phyloP scores from a whole-genome alignment of 805 yeast species.

The Lachancea sp. region DNA sequence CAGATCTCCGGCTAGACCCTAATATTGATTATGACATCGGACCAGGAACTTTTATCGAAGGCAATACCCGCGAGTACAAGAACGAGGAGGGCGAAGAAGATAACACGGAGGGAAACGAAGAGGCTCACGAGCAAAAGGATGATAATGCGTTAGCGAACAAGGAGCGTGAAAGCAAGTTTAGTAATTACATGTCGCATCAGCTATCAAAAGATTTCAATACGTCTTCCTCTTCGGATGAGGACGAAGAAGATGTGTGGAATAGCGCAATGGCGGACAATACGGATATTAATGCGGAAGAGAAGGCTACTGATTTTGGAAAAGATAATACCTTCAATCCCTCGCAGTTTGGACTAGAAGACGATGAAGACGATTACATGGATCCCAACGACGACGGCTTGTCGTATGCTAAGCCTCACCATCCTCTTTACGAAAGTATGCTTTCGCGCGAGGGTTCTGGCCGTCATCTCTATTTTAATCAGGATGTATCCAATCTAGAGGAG shows the following conservation, averaged over 20 bases:
- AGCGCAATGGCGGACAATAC: not conserved
- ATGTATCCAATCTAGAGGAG: constrained; percentile 16
- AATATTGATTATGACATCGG: constrained; percentile 34
- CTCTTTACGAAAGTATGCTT: constrained; percentile 42
- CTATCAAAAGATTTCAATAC: constrained; percentile 12
- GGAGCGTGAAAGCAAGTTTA: constrained; percentile 23
- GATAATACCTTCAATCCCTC: constrained; percentile 36
- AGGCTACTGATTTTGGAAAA: constrained; percentile 23
- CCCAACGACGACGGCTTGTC: constrained; percentile 80
- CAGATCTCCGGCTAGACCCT: constrained; percentile 31
- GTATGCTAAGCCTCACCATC: constrained; percentile 55
- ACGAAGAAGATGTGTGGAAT: constrained; percentile 17
- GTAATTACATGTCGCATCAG: constrained; percentile 27
- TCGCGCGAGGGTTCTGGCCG: constrained; percentile 17
- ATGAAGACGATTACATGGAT: constrained; percentile 67
- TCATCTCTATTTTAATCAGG: constrained; percentile 12
- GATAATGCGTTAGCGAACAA: constrained; percentile 2
- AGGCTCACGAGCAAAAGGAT: not conserved
- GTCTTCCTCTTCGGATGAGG: constrained; percentile 16
- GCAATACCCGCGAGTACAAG: constrained; percentile 23
- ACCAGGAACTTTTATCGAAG: constrained; percentile 6
- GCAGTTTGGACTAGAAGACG: constrained; percentile 41
- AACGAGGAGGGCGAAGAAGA: constrained; percentile 20
- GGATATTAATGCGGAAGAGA: constrained; percentile 1
- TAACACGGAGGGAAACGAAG: constrained; percentile 14